These are phyloP conservation scores for Sanghuangporus sanghuang DNA, from an alignment of 1,284 basidiomycete species.

Conservation along the genomic window DNA sequence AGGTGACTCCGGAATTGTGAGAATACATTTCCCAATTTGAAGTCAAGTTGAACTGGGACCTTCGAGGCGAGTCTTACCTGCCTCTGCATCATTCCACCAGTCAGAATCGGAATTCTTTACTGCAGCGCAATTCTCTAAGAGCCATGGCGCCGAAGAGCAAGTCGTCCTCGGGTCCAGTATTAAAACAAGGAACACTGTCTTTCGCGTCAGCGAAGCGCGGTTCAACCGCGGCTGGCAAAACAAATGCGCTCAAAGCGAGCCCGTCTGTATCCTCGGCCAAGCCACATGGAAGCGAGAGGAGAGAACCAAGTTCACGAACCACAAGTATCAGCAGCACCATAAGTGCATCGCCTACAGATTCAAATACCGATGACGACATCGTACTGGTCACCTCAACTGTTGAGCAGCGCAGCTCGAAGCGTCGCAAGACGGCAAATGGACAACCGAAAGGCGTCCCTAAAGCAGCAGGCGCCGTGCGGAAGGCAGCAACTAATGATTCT, in stretches of 20 bases:
- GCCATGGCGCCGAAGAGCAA: constrained; percentile 4
- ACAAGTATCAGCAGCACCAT: constrained; percentile 11
- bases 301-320: constrained; percentile 4
- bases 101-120: neutral
- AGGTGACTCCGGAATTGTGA: neutral
- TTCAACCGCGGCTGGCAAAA: constrained; percentile 31
- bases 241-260: constrained; percentile 23
- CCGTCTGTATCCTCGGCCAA: constrained; percentile 19
- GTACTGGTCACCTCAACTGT: neutral
- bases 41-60: neutral
- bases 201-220: constrained; percentile 49
- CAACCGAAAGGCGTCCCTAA: neutral
- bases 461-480: neutral
- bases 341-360: constrained; percentile 7
- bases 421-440: constrained; percentile 7
- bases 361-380: constrained; percentile 9
- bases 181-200: constrained; percentile 44
- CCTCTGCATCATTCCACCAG: neutral
- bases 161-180: constrained; percentile 4
- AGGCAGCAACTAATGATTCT: neutral
- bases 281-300: constrained; percentile 19
- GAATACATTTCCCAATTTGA: neutral
- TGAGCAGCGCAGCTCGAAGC: constrained; percentile 2
- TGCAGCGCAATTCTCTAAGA: neutral
- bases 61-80: neutral